Evolutionary conservation across 2,329 filamentous ascomycete species (phyloP), one percentile per base, ranked within the genome.

Genomic region (Diplodia corticola): DNA sequence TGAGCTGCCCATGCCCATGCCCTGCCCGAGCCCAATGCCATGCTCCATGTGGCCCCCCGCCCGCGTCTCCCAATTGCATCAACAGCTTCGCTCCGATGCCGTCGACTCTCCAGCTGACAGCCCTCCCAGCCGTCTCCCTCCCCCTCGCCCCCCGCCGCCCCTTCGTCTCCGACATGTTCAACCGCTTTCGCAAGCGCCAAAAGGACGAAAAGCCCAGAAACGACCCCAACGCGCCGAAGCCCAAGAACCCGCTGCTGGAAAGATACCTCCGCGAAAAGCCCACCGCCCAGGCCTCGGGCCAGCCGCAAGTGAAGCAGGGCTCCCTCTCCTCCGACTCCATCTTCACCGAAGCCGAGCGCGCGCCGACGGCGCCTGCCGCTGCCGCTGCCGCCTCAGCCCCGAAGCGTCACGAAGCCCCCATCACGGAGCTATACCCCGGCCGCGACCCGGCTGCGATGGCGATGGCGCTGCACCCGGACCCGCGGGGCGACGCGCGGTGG

Each of bases 381-480:
- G 35, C 51, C 28, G 4, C 33, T 63, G 66, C 50, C 26, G 13
- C 20, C 6, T 28, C 40, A 50, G 66, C 73, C 30, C 15, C 17
- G 70, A 70, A 35, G 64, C 64, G 4, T 69, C 69, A 2, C 7
- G 44, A 40, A 37, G 28, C 24, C 5, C 15, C 28, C 0, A 48
- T 67, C 53, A 63, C 64, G 69, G 28, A 46, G 60, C 28, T 51
- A 54, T 24, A 54, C 50, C 20, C 63, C 2, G 33, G 30, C 75
- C 67, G 69, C 70, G 26, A 85, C 72, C 79, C 74, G 40, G 73
- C 83, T 44, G 84, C 84, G 71, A 85, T 91, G 81, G 84, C 86
- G 65, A 81, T 85, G 66, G 85, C 86, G 30, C 80, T 92, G 54
- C 90, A 97, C 76, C 95, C 95, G 5, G 86, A 90, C 70, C 93